Evolutionary conservation across 148 eudicot species (phyloP), one percentile per base, ranked within the genome.

Genomic region (Persicaria tinctoria): DNA sequence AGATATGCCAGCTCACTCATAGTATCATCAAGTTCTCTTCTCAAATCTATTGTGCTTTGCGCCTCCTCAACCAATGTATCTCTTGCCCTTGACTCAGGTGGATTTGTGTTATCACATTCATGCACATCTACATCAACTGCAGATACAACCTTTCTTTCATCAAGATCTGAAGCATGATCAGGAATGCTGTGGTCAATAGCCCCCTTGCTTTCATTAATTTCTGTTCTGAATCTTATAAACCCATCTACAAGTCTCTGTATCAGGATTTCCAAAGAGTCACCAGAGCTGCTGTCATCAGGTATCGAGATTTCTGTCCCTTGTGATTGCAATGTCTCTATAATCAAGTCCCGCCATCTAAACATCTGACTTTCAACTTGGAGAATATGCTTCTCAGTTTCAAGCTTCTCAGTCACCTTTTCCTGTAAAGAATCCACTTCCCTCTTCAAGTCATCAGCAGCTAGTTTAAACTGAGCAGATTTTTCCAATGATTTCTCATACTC

Each of bases 11-110:
- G 57, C 77, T 86, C 91, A 77, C 68, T 79, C 79, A 80, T 73
- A 84, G 83, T 83, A 71, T 79, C 87, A 73, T 87, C 90, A 79
- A 96, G 87, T 71, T 85, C 85, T 80, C 70, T 81, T 49, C 79
- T 86, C 75, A 88, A 73, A 76, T 76, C 84, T 63, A 54, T 47
- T 4, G 78, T 47, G 73, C 75, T 80, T 71, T 68, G 71, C 81
- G 81, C 87, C 76, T 76, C 88, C 69, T 74, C 81, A 73, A 69
- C 76, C 48, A 78, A 78, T 32, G 72, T 70, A 79, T 76, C 84
- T 77, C 75, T 72, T 20, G 56, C 20, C 72, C 59, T 80, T 64
- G 73, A 48, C 70, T 81, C 84, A 74, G 47, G 77, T 55, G 53
- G 74, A 77, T 82, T 75, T 9, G 66, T 70, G 70, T 47, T 80